Percentiles rank a stretch among this genome's conserved stretches.
Evolutionary conservation across 139 green algal species (phyloP).

Genomic region (Chlamydomonas incerta): DNA sequence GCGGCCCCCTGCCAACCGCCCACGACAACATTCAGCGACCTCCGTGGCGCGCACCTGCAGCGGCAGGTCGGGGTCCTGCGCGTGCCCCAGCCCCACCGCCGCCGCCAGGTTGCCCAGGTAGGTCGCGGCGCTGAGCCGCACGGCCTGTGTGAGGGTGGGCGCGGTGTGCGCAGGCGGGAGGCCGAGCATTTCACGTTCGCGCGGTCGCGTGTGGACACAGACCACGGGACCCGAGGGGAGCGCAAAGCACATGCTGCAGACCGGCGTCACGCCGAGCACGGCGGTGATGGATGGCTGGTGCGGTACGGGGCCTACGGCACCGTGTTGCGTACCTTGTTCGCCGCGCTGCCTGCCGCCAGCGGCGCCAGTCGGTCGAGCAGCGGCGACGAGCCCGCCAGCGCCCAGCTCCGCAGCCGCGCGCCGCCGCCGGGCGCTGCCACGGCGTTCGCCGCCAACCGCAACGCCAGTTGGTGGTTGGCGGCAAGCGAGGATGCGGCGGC

Average conservation of each 20-base stretch:
- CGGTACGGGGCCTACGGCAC: no score
- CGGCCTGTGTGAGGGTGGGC: constrained; percentile 56
- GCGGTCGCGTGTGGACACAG: no score
- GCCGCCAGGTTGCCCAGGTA: constrained; percentile 77
- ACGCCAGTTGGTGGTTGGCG: constrained; percentile 70
- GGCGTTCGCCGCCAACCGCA: constrained; percentile 74
- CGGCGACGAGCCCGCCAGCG: background rate
- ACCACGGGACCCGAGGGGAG: no score
- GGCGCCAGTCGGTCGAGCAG: constrained; percentile 21
- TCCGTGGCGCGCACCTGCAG: constrained; percentile 62
- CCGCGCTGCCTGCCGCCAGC: background rate
- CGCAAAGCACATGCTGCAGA: no score
- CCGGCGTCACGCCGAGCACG: no score
- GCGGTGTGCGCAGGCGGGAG: no score
- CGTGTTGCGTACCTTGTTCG: no score
- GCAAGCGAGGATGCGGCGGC: constrained; percentile 45
- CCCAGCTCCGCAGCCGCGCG: background rate
- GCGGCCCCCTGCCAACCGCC: no score
- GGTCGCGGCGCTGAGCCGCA: constrained; percentile 71
- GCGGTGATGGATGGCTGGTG: no score
- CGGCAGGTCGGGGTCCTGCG: constrained; percentile 36
- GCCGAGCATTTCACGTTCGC: no score
- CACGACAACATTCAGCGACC: no score
- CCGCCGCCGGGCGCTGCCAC: constrained; percentile 36
- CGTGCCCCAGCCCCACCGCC: constrained; percentile 33